Percentiles rank a stretch among this genome's conserved stretches.
These are phyloP conservation scores for Annulohypoxylon stygium DNA, from an alignment of 495 filamentous ascomycete species.

Conservation along the genomic window DNA sequence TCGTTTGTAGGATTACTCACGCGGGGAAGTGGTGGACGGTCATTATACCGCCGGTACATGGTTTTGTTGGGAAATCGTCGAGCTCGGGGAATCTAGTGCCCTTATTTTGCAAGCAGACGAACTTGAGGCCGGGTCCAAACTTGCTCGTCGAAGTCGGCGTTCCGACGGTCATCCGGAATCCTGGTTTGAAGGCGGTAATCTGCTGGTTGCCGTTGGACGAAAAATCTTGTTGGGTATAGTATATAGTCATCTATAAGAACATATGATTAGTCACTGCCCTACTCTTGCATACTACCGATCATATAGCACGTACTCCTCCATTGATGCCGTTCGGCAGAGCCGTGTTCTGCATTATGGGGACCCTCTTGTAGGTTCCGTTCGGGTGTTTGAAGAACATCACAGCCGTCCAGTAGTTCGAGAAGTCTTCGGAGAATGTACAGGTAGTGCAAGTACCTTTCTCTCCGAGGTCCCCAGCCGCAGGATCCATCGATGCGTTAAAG, in stretches of 20 bases:
- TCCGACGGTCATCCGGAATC: slow-evolving; percentile 69
- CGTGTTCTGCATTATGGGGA: slow-evolving; percentile 63
- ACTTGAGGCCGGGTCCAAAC: slow-evolving; percentile 59
- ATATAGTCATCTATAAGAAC: slow-evolving; percentile 59
- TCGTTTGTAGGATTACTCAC: slow-evolving; percentile 44
- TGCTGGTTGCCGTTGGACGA: slow-evolving; percentile 60
- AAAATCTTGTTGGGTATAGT: slow-evolving; percentile 66
- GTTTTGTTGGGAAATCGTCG: slow-evolving; percentile 60
- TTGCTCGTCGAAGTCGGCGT: slow-evolving; percentile 54
- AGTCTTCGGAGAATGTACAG: slow-evolving; percentile 62
- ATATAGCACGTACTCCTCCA: slow-evolving; percentile 50
- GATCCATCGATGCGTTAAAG: slow-evolving; percentile 63
- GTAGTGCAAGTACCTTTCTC: slow-evolving; percentile 61
- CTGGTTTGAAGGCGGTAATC: slow-evolving; percentile 65
- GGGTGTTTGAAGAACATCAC: slow-evolving; percentile 66
- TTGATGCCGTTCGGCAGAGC: slow-evolving; percentile 63
- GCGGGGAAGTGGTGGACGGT: slow-evolving; percentile 67
- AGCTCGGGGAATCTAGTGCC: slow-evolving; percentile 62
- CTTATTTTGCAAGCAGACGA: slow-evolving; percentile 62
- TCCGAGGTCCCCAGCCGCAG: slow-evolving; percentile 55
- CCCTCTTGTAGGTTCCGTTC: slow-evolving; percentile 66
- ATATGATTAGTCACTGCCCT: neutral
- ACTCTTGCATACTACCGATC: neutral
- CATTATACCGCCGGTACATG: slow-evolving; percentile 64
- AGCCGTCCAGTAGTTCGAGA: slow-evolving; percentile 66